phyloP scores from a whole-genome alignment of 1,284 basidiomycete genomes.

The Singerocomus rubriflavus region DNA sequence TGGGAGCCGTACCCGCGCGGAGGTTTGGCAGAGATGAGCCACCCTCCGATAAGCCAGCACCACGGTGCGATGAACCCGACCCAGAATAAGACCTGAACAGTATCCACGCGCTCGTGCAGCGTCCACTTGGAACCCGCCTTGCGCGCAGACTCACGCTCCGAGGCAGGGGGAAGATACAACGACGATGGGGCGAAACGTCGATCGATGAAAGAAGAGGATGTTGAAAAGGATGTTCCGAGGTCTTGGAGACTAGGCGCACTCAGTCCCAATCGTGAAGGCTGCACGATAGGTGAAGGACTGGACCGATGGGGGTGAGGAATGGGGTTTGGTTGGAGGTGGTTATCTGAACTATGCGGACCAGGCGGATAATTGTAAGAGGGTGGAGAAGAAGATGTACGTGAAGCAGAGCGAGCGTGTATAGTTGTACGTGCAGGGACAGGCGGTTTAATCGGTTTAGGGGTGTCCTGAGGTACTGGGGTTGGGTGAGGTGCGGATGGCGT shows the following conservation, averaged over 20 bases:
- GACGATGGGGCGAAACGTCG: slow-evolving; percentile 33
- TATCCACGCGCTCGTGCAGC: slow-evolving; percentile 32
- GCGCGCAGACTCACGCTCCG: slow-evolving; percentile 22
- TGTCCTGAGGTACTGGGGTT: slow-evolving; percentile 1
- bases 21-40: slow-evolving; percentile 44
- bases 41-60: slow-evolving; percentile 72
- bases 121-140: slow-evolving; percentile 22
- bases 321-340: slow-evolving; percentile 1
- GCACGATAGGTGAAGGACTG: neutral
- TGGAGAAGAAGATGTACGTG: slow-evolving; percentile 23
- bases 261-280: slow-evolving; percentile 15
- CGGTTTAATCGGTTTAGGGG: slow-evolving; percentile 15
- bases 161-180: slow-evolving; percentile 22
- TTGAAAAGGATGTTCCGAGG: slow-evolving; percentile 19
- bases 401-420: slow-evolving; percentile 18
- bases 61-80: slow-evolving; percentile 61
- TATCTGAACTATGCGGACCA: slow-evolving; percentile 18
- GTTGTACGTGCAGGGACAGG: slow-evolving; percentile 23
- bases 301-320: slow-evolving; percentile 14
- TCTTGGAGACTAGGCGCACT: slow-evolving; percentile 33
- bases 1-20: slow-evolving; percentile 1
- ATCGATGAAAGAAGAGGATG: slow-evolving; percentile 36
- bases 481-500: slow-evolving; percentile 1
- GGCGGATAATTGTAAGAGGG: slow-evolving; percentile 27
- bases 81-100: slow-evolving; percentile 65